These are phyloP conservation scores for Mallotus nudiflorus DNA, from an alignment of 345 rosid genomes.

Conservation along the genomic window DNA sequence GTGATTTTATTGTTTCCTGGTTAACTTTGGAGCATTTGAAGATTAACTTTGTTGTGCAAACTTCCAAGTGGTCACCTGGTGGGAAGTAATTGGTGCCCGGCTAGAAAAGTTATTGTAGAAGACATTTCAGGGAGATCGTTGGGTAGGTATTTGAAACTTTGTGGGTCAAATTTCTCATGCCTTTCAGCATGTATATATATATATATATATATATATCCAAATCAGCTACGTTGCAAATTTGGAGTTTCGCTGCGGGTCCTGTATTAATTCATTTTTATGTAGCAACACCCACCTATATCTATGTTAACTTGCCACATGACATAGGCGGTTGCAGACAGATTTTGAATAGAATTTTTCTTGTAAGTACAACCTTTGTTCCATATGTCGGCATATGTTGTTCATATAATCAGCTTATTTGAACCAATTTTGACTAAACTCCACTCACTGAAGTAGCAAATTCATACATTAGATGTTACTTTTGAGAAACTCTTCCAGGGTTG, in stretches of 20 bases:
- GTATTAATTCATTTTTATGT: slow-evolving; percentile 22
- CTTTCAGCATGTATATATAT: slow-evolving; percentile 7
- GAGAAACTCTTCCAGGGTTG: no score
- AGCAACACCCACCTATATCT: slow-evolving; percentile 9
- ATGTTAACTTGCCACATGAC: slow-evolving; percentile 11
- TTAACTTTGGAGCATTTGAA: neutral
- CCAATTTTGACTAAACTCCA: no score
- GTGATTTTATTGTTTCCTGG: slow-evolving; percentile 2
- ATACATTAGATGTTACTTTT: no score
- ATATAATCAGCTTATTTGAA: no score
- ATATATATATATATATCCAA: neutral
- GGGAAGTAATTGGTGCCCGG: slow-evolving; percentile 1
- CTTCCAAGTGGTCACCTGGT: neutral
- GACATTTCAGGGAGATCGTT: neutral
- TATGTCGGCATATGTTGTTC: no score
- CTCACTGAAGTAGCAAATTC: no score
- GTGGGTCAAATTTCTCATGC: neutral
- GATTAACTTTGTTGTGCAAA: neutral
- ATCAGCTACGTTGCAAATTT: neutral
- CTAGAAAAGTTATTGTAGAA: slow-evolving; percentile 3
- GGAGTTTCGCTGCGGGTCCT: slow-evolving; percentile 8
- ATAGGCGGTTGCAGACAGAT: slow-evolving; percentile 14
- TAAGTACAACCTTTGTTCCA: slow-evolving; percentile 3
- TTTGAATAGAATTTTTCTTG: slow-evolving; percentile 13
- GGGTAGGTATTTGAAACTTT: neutral